Conservation (phyloP, 805 yeast genomes). For the Ogataea angusta region DNA sequence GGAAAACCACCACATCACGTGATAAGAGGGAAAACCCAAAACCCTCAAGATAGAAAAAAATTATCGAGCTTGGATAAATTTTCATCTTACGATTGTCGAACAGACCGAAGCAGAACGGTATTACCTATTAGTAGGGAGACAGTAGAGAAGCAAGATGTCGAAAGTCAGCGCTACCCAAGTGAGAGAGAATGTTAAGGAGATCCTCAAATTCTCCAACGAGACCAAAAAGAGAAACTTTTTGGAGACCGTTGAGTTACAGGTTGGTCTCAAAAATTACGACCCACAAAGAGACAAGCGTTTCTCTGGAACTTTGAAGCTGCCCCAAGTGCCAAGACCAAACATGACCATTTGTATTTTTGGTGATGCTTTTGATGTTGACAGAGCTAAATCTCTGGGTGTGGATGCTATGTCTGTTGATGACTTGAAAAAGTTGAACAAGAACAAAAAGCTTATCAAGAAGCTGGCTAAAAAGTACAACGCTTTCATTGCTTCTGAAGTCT, state of each 20-base stretch:
- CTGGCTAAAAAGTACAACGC: constrained; percentile 99
- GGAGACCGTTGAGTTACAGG: constrained; percentile 99
- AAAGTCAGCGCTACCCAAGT: constrained; percentile 90
- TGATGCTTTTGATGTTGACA: constrained; percentile 99
- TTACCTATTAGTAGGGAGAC: constrained; percentile 72
- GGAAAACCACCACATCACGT: too few relatives aligned
- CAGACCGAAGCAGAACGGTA: constrained; percentile 36
- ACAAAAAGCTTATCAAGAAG: constrained; percentile 99
- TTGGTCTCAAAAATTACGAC: constrained; percentile 99
- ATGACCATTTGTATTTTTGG: constrained; percentile 99
- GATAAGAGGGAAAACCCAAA: not conserved
- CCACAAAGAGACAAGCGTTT: constrained; percentile 99
- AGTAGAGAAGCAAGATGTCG: constrained; percentile 45
- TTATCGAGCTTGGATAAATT: not conserved
- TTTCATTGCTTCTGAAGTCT: constrained; percentile 97
- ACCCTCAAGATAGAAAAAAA: not conserved
- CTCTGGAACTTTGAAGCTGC: constrained; percentile 98
- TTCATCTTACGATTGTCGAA: constrained; percentile 43
- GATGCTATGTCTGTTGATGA: constrained; percentile 99
- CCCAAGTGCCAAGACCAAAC: constrained; percentile 99
- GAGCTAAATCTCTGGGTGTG: constrained; percentile 98
- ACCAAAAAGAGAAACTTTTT: constrained; percentile 99
- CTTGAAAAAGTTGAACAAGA: constrained; percentile 99
- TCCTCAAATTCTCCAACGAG: constrained; percentile 85
- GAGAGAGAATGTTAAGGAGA: constrained; percentile 93